These are phyloP conservation scores for Carpinus fangiana DNA, from an alignment of 306 rosid species.

Conservation along the genomic window DNA sequence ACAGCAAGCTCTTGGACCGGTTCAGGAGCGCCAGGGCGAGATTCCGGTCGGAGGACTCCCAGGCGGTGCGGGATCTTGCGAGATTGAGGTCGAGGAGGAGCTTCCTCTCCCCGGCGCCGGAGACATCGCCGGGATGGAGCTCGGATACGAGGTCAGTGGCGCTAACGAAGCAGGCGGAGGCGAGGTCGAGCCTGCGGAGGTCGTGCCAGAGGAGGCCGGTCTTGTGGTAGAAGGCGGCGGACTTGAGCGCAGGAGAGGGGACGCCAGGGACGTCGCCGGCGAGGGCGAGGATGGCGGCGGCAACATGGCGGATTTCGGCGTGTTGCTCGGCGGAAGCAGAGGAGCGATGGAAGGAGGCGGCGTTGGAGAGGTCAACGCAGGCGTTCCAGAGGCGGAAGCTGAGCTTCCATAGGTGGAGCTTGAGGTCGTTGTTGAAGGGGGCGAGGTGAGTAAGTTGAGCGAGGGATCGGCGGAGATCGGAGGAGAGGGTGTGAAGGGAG, in stretches of 20 bases:
- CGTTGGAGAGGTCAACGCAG: slow-evolving; percentile 87
- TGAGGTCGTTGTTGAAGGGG: slow-evolving; percentile 59
- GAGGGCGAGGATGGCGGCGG: slow-evolving; percentile 64
- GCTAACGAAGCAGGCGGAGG: slow-evolving; percentile 78
- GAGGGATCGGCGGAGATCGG: slow-evolving; percentile 52
- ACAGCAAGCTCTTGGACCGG: slow-evolving; percentile 68
- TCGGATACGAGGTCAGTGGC: slow-evolving; percentile 74
- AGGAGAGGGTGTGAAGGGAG: slow-evolving; percentile 33
- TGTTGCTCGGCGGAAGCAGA: slow-evolving; percentile 43
- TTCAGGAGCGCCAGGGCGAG: slow-evolving; percentile 66
- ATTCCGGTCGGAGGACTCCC: slow-evolving; percentile 73
- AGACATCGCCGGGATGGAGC: slow-evolving; percentile 28
- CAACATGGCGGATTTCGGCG: slow-evolving; percentile 74
- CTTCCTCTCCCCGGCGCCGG: slow-evolving; percentile 54
- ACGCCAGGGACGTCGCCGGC: slow-evolving; percentile 57
- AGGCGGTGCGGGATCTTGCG: slow-evolving; percentile 77
- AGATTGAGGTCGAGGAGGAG: slow-evolving; percentile 66
- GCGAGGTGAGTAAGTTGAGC: slow-evolving; percentile 47
- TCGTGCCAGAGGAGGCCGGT: slow-evolving; percentile 77
- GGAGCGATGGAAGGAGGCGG: slow-evolving; percentile 50
- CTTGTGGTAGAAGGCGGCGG: slow-evolving; percentile 73
- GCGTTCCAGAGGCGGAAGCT: slow-evolving; percentile 94
- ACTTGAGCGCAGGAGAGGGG: slow-evolving; percentile 63
- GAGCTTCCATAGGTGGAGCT: slow-evolving; percentile 81
- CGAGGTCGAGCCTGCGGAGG: slow-evolving; percentile 71